phyloP scores from a whole-genome alignment of 768 basidiomycete genomes.

The Terana coerulea region DNA sequence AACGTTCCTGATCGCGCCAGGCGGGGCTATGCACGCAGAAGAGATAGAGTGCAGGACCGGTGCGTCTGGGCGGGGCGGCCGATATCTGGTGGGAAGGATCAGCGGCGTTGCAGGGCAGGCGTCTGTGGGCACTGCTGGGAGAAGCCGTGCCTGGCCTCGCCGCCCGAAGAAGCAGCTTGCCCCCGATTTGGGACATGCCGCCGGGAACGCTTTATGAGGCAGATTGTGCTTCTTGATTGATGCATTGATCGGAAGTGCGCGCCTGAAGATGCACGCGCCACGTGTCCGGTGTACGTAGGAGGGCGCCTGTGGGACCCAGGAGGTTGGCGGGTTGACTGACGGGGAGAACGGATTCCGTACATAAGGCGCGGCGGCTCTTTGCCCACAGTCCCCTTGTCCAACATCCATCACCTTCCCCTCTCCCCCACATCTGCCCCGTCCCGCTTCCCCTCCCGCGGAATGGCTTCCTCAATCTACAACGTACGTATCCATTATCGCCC shows the following conservation, averaged over 20 bases:
- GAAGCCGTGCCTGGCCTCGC: background rate
- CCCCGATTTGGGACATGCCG: slow-evolving; percentile 19
- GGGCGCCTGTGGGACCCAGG: background rate
- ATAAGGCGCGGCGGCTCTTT: slow-evolving; percentile 10
- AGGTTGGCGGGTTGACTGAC: slow-evolving; percentile 5
- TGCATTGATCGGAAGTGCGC: slow-evolving; percentile 16
- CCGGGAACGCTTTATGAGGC: slow-evolving; percentile 15
- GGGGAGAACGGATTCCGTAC: slow-evolving; percentile 8
- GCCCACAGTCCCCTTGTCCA: slow-evolving; percentile 3
- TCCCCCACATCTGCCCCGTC: background rate
- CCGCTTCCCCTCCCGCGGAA: slow-evolving; percentile 15
- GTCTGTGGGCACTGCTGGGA: background rate
- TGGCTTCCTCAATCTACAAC: slow-evolving; percentile 29
- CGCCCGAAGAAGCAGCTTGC: too few species aligned
- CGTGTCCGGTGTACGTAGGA: slow-evolving; percentile 17
- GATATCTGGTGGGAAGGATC: too few species aligned
- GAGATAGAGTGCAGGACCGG: too few species aligned
- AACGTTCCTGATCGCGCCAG: too few species aligned
- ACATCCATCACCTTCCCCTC: slow-evolving; percentile 9
- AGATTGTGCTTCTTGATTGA: slow-evolving; percentile 7
- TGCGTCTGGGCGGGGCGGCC: too few species aligned
- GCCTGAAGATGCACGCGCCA: slow-evolving; percentile 9
- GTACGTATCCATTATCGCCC: slow-evolving; percentile 20
- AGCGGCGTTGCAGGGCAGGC: background rate
- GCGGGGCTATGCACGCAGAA: too few species aligned